phyloP scores from a whole-genome alignment of 2,329 filamentous ascomycete species.

The Colletotrichum sp. region DNA sequence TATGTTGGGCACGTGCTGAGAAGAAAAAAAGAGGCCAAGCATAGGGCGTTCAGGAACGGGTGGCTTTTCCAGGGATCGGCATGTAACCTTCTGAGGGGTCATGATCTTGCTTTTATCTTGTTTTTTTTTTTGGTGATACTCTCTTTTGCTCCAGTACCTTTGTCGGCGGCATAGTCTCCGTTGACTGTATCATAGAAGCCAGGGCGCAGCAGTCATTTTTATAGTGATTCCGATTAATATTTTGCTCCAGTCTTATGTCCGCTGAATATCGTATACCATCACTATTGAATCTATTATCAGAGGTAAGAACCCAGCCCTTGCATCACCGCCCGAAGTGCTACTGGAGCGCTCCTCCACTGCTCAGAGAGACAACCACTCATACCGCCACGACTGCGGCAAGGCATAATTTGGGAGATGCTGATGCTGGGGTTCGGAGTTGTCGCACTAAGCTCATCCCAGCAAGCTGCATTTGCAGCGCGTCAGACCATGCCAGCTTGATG shows the following conservation, averaged over 20 bases:
- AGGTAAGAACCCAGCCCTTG: too few species aligned
- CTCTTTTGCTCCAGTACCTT: neutral
- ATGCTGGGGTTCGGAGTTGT: too few species aligned
- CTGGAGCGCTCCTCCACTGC: too few species aligned
- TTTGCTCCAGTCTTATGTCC: neutral
- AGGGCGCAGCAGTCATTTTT: neutral
- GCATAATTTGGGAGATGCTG: too few species aligned
- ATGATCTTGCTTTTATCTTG: neutral
- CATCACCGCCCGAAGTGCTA: too few species aligned
- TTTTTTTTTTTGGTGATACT: conserved; percentile 4
- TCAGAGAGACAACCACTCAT: too few species aligned
- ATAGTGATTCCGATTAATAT: neutral
- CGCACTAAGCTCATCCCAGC: too few species aligned
- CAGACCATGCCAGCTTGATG: too few species aligned
- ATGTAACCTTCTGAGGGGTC: neutral
- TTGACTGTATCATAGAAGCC: conserved; percentile 12
- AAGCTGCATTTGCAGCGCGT: too few species aligned
- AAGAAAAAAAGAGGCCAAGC: neutral
- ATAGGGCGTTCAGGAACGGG: conserved; percentile 9
- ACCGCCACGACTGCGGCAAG: too few species aligned
- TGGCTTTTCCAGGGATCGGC: conserved; percentile 2
- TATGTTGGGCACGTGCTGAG: neutral
- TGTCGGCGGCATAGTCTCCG: neutral
- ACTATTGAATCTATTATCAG: too few species aligned
- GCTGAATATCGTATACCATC: too few species aligned